Base-by-base conservation (phyloP, 2,329 filamentous ascomycete genomes). In the Fusarium dimerum region DNA sequence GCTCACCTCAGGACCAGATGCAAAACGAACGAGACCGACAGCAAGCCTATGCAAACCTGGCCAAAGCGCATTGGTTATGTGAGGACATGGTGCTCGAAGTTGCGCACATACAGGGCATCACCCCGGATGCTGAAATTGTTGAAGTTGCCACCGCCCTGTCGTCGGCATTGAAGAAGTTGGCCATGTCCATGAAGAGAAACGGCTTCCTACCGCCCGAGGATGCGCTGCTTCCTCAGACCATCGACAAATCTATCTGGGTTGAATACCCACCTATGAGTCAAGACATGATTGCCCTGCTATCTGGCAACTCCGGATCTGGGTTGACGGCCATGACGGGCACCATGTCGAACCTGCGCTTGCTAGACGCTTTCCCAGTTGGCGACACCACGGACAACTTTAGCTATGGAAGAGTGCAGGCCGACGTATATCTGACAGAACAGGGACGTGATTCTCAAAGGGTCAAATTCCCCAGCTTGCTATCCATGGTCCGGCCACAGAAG, bases 51-150 rank as follows among this genome's bases (percentile, higher is more conserved):
- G 82, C 93, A 2, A 90, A 96, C 69, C 76, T 97, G 46, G 87
- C 90, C 20, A 97, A 96, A 69, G 81, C 86, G 1, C 88, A 90
- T 69, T 97, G 92, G 92, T 83, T 96, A n/a, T 79, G 74, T 20
- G 78, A 83, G 46, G 73, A 81, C 46, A 72, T 78, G 1, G 71
- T 84, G 7, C 77, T 79, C 2, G 79, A 83, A 51, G 69, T 82
- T 5, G 66, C 74, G 8, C 71, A 73, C 30, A 70, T 71, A 18
- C 78, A 75, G 43, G 75, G 70, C 9, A 71, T 73, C 41, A 65
- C 71, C 0, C 67, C 71, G 2, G 75, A 78, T 44, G 64, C 69
- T n/a, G 79, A 84, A 54, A 68, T 81, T 11, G 75, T 79, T 16
- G 77, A 79, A 15, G 76, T 81, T 16, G 76, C 84, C 50, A 77